Conservation (phyloP, 306 rosid species). For the Lupinus albus region DNA sequence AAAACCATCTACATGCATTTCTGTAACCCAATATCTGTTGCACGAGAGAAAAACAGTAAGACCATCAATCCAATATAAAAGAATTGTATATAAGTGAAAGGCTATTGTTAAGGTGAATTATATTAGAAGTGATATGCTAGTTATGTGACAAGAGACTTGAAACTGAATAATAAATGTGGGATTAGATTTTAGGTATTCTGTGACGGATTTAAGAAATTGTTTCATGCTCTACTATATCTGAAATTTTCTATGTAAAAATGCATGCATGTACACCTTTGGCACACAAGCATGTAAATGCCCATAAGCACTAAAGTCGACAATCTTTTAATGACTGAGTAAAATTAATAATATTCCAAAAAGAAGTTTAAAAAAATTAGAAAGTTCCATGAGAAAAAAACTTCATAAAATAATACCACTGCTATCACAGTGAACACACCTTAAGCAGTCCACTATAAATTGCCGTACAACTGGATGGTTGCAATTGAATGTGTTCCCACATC, state of each 20-base stretch:
- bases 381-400: conserved; percentile 30
- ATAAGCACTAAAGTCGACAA: conserved; percentile 31
- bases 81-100: neutral
- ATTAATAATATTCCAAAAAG: too few species aligned
- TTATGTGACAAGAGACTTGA: neutral
- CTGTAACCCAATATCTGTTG: conserved; percentile 92
- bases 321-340: neutral
- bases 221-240: conserved; percentile 8
- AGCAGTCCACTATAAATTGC: conserved; percentile 80
- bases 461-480: conserved; percentile 96
- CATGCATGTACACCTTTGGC: conserved; percentile 10
- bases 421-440: conserved; percentile 60
- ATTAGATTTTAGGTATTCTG: neutral
- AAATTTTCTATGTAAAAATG: conserved; percentile 1
- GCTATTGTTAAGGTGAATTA: conserved; percentile 4
- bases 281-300: conserved; percentile 29
- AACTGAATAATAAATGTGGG: conserved; percentile 21
- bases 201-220: conserved; percentile 18
- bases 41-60: conserved; percentile 37
- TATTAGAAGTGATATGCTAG: neutral
- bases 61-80: conserved; percentile 29
- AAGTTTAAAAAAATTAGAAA: neutral
- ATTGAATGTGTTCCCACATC: conserved; percentile 96
- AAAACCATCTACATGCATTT: conserved; percentile 98
- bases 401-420: conserved; percentile 8